Conservation (phyloP, 345 rosid species). For the Bruguiera sexangula region DNA sequence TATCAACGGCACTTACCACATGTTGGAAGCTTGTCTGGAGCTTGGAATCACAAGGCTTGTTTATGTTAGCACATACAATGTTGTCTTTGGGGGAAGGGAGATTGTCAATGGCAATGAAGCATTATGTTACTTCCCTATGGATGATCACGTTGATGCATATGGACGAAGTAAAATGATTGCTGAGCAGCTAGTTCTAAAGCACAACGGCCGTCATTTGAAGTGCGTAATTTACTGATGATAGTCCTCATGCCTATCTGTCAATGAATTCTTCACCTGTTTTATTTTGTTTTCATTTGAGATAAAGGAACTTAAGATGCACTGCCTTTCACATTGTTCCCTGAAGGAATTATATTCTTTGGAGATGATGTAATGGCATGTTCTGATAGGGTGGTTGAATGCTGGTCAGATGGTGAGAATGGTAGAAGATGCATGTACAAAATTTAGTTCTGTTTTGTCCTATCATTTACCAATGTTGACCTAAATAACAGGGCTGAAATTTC, state of each 20-base stretch:
- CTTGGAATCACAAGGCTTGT: slow-evolving; percentile 65
- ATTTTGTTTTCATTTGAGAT: too few relatives aligned
- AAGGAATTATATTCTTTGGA: background rate
- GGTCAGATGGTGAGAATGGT: background rate
- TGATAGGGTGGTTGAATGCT: background rate
- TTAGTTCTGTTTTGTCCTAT: background rate
- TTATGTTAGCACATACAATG: slow-evolving; percentile 87
- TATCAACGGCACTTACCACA: slow-evolving; percentile 73
- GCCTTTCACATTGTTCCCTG: background rate
- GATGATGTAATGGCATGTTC: background rate
- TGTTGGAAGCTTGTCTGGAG: slow-evolving; percentile 65
- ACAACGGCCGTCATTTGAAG: slow-evolving; percentile 70
- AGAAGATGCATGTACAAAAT: background rate
- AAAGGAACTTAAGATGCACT: too few relatives aligned
- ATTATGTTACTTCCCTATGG: slow-evolving; percentile 75
- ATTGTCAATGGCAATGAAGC: slow-evolving; percentile 72
- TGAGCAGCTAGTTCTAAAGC: slow-evolving; percentile 76
- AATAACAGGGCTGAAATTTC: background rate
- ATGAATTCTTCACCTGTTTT: background rate
- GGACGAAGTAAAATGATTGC: slow-evolving; percentile 77
- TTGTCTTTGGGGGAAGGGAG: slow-evolving; percentile 86
- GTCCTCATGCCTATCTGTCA: background rate
- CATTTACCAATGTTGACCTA: background rate
- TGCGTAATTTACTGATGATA: slow-evolving; percentile 31
- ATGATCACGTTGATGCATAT: slow-evolving; percentile 69